phyloP scores from a whole-genome alignment of 495 filamentous ascomycete species.

The Parathielavia appendiculata region DNA sequence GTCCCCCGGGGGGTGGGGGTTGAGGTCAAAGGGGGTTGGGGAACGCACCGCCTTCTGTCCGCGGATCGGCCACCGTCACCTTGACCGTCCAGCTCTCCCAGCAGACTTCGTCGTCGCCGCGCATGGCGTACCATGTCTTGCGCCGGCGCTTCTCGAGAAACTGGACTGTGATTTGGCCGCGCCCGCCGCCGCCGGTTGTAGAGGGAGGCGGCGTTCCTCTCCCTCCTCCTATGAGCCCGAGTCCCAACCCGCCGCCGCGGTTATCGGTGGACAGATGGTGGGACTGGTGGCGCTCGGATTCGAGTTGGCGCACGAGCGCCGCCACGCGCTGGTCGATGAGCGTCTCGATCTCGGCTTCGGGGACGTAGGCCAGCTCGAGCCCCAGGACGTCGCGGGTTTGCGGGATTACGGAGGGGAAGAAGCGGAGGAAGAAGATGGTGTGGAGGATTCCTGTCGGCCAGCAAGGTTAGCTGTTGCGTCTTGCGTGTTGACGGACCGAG shows the following conservation, averaged over 20 bases:
- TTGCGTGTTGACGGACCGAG: not conserved
- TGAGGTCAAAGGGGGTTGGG: not conserved
- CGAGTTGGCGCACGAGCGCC: conserved; percentile 63
- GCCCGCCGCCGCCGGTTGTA: conserved; percentile 53
- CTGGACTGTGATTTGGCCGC: conserved; percentile 78
- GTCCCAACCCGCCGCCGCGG: conserved; percentile 11
- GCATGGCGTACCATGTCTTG: conserved; percentile 76
- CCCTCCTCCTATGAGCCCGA: conserved; percentile 2
- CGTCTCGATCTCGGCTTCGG: conserved; percentile 85
- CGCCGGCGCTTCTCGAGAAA: conserved; percentile 90
- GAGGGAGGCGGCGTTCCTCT: conserved; percentile 6
- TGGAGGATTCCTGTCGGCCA: conserved; percentile 70
- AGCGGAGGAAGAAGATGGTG: conserved; percentile 98
- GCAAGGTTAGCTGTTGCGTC: not conserved
- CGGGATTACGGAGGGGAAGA: conserved; percentile 83
- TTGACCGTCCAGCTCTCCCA: conserved; percentile 96
- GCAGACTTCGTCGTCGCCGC: conserved; percentile 81
- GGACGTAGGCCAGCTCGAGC: conserved; percentile 81
- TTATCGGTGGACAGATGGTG: conserved; percentile 13
- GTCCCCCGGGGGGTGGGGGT: not conserved
- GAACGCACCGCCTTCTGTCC: conserved; percentile 76
- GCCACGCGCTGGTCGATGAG: conserved; percentile 83
- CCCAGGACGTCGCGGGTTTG: conserved; percentile 85
- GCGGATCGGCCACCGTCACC: conserved; percentile 81
- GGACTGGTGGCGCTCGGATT: conserved; percentile 40